phyloP scores from a whole-genome alignment of 805 yeast genomes.

The Priceomyces haplophilus region DNA sequence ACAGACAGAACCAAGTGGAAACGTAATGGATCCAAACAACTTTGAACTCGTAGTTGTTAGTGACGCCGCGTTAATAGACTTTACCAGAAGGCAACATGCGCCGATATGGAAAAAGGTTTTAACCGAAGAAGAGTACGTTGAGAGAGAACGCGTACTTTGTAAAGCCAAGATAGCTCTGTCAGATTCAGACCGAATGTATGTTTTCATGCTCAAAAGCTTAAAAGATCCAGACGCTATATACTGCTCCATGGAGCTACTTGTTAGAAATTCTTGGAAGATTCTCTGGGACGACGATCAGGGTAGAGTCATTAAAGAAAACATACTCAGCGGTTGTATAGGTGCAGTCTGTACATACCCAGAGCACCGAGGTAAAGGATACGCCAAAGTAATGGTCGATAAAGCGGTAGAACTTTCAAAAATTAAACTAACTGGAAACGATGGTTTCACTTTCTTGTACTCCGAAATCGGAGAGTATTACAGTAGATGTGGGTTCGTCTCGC shows the following conservation, averaged over 20 bases:
- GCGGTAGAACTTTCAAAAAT: conserved; percentile 24
- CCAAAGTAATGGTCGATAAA: conserved; percentile 38
- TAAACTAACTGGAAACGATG: conserved; percentile 26
- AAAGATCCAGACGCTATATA: conserved; percentile 19
- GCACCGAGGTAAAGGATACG: conserved; percentile 37
- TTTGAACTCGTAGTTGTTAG: conserved; percentile 17
- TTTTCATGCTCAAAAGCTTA: conserved; percentile 23
- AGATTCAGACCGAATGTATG: conserved; percentile 11
- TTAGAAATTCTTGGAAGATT: conserved; percentile 30
- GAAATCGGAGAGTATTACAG: conserved; percentile 44
- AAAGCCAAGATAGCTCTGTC: conserved; percentile 15
- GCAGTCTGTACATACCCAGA: conserved; percentile 40
- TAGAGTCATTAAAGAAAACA: conserved; percentile 14
- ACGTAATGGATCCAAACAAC: conserved; percentile 7
- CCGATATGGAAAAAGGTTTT: conserved; percentile 37
- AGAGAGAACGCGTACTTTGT: conserved; percentile 31
- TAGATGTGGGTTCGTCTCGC: conserved; percentile 36
- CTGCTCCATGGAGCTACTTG: conserved; percentile 34
- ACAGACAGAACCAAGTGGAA: too few relatives aligned
- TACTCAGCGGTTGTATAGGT: conserved; percentile 38
- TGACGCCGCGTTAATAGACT: conserved; percentile 24
- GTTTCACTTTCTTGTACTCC: conserved; percentile 38
- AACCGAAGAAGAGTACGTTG: conserved; percentile 29
- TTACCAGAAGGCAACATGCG: conserved; percentile 34
- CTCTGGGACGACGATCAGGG: conserved; percentile 11